Conservation (phyloP, 2,329 filamentous ascomycete genomes). For the Hypoxylon sp. region DNA sequence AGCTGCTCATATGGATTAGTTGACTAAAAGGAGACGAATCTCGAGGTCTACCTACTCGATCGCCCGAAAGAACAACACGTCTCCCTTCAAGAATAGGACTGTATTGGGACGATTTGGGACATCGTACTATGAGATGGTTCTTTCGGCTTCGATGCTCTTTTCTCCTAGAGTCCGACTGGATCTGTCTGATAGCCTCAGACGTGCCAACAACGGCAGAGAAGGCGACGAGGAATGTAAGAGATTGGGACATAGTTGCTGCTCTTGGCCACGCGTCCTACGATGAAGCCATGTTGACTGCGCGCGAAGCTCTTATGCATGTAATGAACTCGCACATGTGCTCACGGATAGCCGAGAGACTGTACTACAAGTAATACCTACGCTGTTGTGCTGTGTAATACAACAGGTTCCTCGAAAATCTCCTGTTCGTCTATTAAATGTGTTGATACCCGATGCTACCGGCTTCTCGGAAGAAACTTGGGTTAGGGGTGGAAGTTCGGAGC, state of each 20-base stretch:
- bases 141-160: constrained; percentile 62
- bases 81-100: constrained; percentile 59
- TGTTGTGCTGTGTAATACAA: constrained; percentile 23
- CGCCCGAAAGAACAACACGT: constrained; percentile 58
- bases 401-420: constrained; percentile 22
- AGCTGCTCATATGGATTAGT: constrained; percentile 48
- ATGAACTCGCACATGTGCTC: constrained; percentile 25
- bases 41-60: constrained; percentile 51
- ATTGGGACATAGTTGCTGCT: constrained; percentile 43
- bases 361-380: constrained; percentile 33
- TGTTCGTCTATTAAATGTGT: constrained; percentile 1
- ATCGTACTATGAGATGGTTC: constrained; percentile 61
- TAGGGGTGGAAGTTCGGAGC: background rate
- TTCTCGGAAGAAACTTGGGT: constrained; percentile 22
- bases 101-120: constrained; percentile 59
- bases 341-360: constrained; percentile 32
- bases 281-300: constrained; percentile 6
- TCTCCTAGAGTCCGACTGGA: constrained; percentile 58
- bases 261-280: constrained; percentile 19
- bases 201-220: constrained; percentile 60
- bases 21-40: too few species aligned
- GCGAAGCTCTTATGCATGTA: constrained; percentile 29
- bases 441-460: constrained; percentile 22
- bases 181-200: constrained; percentile 60
- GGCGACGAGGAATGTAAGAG: constrained; percentile 53